Evolutionary conservation across 257 asterid species (phyloP).

Genomic region (Hygrophila difformis): DNA sequence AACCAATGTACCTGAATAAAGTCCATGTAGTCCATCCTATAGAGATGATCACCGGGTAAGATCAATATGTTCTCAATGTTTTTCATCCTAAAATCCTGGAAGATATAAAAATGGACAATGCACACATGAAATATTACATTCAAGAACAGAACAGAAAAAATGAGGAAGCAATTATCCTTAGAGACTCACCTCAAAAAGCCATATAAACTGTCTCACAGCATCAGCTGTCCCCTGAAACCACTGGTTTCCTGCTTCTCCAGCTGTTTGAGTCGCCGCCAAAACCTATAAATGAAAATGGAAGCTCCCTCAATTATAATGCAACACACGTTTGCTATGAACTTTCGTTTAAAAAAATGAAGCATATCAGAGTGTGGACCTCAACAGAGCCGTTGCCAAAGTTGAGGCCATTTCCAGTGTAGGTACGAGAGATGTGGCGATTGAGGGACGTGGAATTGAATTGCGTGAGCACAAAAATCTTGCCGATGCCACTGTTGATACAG

Average conservation of each 20-base stretch:
- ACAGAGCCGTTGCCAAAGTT: conserved; percentile 90
- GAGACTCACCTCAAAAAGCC: conserved; percentile 78
- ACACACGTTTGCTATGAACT: no score
- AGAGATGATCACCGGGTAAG: conserved; percentile 88
- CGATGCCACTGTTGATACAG: conserved; percentile 88
- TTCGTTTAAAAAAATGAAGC: no score
- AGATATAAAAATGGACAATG: no score
- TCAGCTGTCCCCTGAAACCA: conserved; percentile 99
- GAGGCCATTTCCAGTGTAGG: conserved; percentile 84
- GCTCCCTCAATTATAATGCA: no score
- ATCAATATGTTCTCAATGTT: conserved; percentile 72
- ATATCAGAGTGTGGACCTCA: conserved; percentile 39
- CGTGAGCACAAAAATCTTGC: conserved; percentile 89
- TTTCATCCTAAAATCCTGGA: conserved; percentile 82
- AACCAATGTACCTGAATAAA: conserved; percentile 62
- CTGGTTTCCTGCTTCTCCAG: conserved; percentile 72
- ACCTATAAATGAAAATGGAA: no score
- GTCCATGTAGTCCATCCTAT: conserved; percentile 95
- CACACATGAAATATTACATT: no score
- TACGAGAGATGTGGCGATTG: conserved; percentile 85
- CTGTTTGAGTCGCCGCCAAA: conserved; percentile 92
- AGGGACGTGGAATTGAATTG: conserved; percentile 94
- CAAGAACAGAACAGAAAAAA: no score
- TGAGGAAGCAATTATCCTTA: neutral
- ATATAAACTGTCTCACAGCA: conserved; percentile 84